These are phyloP conservation scores for Tubosaeta brunneosetosa DNA, from an alignment of 768 basidiomycete genomes.

Conservation along the genomic window DNA sequence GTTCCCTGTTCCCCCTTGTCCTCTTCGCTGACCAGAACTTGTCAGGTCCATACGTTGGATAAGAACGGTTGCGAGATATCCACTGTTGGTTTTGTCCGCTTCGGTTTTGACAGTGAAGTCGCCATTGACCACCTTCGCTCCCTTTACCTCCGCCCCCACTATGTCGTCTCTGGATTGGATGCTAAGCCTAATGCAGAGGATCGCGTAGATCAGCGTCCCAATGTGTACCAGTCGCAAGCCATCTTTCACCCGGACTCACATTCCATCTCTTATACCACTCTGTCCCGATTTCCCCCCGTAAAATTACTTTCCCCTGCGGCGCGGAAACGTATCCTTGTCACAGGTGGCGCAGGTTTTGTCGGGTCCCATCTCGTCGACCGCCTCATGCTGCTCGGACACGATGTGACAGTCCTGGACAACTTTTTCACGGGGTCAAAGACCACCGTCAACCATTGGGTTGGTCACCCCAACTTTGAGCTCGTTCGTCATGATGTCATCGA, in stretches of 20 bases:
- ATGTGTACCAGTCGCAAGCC: conserved; percentile 73
- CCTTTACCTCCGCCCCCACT: conserved; percentile 85
- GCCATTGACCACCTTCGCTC: conserved; percentile 74
- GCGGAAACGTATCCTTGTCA: conserved; percentile 90
- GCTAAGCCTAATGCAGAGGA: conserved; percentile 36
- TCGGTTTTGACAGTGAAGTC: conserved; percentile 88
- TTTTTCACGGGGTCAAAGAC: conserved; percentile 98
- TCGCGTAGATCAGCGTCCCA: conserved; percentile 38
- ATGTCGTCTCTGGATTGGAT: conserved; percentile 45
- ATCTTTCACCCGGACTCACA: conserved; percentile 77
- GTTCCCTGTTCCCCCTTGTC: not conserved
- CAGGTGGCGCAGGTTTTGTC: conserved; percentile 98
- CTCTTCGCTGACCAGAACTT: conserved; percentile 6
- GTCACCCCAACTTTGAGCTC: conserved; percentile 98
- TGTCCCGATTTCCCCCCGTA: conserved; percentile 90
- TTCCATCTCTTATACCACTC: conserved; percentile 88
- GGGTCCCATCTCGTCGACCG: conserved; percentile 98
- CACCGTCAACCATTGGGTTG: conserved; percentile 94
- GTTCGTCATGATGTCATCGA: conserved; percentile 97
- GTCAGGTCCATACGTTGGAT: conserved; percentile 61
- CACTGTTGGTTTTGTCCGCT: conserved; percentile 77
- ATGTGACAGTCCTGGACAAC: conserved; percentile 96
- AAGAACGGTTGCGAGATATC: conserved; percentile 72
- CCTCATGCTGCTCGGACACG: conserved; percentile 95
- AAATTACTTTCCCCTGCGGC: conserved; percentile 71